Conservation (phyloP, 495 filamentous ascomycete genomes). For the Hypoxylon lenormandii region DNA sequence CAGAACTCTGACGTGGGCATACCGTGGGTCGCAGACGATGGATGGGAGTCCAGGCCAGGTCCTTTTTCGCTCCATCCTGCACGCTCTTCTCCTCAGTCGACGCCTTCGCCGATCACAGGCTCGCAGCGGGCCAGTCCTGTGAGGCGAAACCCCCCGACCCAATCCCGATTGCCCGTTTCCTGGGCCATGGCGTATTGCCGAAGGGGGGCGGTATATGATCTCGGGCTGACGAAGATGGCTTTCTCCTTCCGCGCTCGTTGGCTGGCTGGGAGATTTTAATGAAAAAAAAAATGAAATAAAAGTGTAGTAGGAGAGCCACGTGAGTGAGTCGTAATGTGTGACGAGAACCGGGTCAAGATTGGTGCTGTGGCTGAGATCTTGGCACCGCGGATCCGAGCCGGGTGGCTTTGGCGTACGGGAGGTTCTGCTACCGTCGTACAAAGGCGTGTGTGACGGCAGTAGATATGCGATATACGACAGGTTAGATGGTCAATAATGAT, state of each 20-base stretch:
- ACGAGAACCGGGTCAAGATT: slow-evolving; percentile 29
- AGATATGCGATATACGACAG: slow-evolving; percentile 35
- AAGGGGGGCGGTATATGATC: slow-evolving; percentile 11
- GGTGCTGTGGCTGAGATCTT: slow-evolving; percentile 36
- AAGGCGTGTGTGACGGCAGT: slow-evolving; percentile 1
- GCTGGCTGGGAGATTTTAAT: slow-evolving; percentile 1
- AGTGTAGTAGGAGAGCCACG: slow-evolving; percentile 31
- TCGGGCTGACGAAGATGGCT: slow-evolving; percentile 23
- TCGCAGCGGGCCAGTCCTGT: slow-evolving; percentile 9
- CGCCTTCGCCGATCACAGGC: slow-evolving; percentile 32
- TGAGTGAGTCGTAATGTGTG: slow-evolving; percentile 38
- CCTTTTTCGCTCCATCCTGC: slow-evolving; percentile 12
- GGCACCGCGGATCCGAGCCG: slow-evolving; percentile 38
- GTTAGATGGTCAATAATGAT: slow-evolving; percentile 33
- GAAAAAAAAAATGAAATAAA: slow-evolving; percentile 6
- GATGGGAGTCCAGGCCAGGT: too few relatives aligned
- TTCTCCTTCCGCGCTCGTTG: slow-evolving; percentile 22
- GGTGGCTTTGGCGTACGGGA: slow-evolving; percentile 2
- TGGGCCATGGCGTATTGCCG: background rate
- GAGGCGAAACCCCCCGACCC: slow-evolving; percentile 6
- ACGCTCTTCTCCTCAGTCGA: slow-evolving; percentile 9
- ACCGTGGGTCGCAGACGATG: slow-evolving; percentile 31
- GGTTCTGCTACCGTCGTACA: slow-evolving; percentile 3
- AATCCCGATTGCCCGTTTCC: slow-evolving; percentile 22
- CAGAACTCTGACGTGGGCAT: slow-evolving; percentile 43